A percentile compares a stretch with the other conserved stretches of the same genome.
Evolutionary conservation across 192 early-diverging fungal genomes (phyloP).

Genomic region (Coemansia sp.): DNA sequence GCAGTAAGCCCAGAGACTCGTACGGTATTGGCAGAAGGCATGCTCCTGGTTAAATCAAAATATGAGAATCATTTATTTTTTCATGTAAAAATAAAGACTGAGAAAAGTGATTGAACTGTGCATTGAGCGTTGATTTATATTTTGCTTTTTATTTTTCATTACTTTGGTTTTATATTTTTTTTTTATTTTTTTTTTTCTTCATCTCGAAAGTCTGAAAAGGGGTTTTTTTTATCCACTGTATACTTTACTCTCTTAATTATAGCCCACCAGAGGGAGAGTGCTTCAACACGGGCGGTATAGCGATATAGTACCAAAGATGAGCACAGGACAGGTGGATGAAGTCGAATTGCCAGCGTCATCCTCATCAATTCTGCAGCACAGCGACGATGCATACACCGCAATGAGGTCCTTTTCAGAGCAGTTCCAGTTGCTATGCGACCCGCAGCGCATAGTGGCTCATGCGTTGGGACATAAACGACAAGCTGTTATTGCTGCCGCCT

Average conservation of each 20-base stretch:
- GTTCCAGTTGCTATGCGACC: slow-evolving; percentile 4
- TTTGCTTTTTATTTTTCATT: too few relatives aligned
- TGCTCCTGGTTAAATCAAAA: slow-evolving; percentile 26
- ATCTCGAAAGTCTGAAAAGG: neutral
- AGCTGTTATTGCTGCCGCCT: neutral
- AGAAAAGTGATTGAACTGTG: neutral
- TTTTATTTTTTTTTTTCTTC: neutral
- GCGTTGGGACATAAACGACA: neutral
- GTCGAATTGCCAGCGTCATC: neutral
- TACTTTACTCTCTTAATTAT: neutral
- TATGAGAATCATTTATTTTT: neutral
- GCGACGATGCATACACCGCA: neutral
- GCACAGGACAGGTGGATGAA: neutral
- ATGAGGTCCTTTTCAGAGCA: neutral
- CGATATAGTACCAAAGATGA: neutral
- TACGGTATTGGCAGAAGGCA: slow-evolving; percentile 34
- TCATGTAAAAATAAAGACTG: too few relatives aligned
- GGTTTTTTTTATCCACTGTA: neutral
- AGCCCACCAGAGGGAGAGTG: neutral
- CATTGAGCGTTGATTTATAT: neutral
- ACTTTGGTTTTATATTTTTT: too few relatives aligned
- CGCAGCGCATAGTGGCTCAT: slow-evolving; percentile 5
- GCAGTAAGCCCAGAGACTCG: slow-evolving; percentile 51
- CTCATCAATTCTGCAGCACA: neutral
- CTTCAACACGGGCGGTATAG: neutral